These are phyloP conservation scores for Macroventuria anomochaeta DNA, from an alignment of 2,329 filamentous ascomycete species.

Conservation along the genomic window DNA sequence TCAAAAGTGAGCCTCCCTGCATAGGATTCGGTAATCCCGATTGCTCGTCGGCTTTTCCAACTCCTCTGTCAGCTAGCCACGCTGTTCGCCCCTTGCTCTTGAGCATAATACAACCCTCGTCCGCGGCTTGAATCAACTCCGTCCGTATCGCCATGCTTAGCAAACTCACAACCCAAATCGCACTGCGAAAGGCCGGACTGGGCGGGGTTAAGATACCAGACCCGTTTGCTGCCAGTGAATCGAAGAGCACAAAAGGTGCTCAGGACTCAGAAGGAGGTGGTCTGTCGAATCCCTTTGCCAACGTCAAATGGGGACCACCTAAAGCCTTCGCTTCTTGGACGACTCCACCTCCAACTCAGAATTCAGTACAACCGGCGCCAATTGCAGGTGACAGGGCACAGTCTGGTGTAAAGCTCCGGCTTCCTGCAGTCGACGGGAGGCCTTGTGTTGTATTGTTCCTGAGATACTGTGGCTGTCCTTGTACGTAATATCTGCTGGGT, in stretches of 20 bases:
- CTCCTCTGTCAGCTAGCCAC: not conserved
- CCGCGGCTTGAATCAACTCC: not conserved
- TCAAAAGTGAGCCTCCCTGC: slow-evolving; percentile 5
- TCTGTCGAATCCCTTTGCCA: slow-evolving; percentile 46
- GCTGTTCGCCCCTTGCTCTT: not conserved
- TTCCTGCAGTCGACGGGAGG: slow-evolving; percentile 39
- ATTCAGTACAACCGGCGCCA: slow-evolving; percentile 36
- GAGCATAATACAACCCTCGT: not conserved
- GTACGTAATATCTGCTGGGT: slow-evolving; percentile 19
- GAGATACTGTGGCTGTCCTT: slow-evolving; percentile 46
- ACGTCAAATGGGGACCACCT: slow-evolving; percentile 43
- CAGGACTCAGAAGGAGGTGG: slow-evolving; percentile 23
- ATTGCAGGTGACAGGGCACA: slow-evolving; percentile 36
- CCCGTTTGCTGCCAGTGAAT: slow-evolving; percentile 32
- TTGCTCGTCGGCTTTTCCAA: slow-evolving; percentile 1
- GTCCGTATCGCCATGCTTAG: slow-evolving; percentile 57
- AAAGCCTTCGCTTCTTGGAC: slow-evolving; percentile 46
- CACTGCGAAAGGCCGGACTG: slow-evolving; percentile 64
- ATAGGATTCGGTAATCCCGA: not conserved
- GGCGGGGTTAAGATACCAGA: slow-evolving; percentile 57
- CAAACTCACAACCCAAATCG: slow-evolving; percentile 64
- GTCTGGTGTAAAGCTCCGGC: slow-evolving; percentile 39
- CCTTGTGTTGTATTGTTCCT: slow-evolving; percentile 43
- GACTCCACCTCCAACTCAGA: slow-evolving; percentile 37
- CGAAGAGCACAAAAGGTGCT: slow-evolving; percentile 36